These are phyloP conservation scores for Globisporangium emineosum DNA, from an alignment of 352 stramenopile species.

Conservation along the genomic window DNA sequence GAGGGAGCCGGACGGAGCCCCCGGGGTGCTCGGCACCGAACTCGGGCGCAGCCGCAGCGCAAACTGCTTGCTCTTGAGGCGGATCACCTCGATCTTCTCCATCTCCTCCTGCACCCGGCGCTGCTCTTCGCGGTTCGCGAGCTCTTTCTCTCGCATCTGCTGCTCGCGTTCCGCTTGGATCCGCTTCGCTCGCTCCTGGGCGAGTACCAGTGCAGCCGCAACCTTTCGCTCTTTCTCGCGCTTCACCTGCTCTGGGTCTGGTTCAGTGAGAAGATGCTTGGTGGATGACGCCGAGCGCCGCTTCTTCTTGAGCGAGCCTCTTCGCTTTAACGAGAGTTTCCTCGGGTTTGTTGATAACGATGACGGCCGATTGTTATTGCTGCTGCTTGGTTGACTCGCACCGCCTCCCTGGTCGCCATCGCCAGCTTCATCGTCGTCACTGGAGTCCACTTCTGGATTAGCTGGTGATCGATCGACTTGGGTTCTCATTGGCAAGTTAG, in stretches of 20 bases:
- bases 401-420: neutral
- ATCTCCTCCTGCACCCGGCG: constrained; percentile 35
- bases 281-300: neutral
- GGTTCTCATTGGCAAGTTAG: neutral
- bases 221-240: constrained; percentile 34
- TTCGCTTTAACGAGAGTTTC: neutral
- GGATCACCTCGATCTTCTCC: constrained; percentile 33
- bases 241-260: constrained; percentile 15
- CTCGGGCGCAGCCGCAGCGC: constrained; percentile 10
- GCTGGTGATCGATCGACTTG: neutral
- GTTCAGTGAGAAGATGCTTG: neutral
- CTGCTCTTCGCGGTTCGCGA: constrained; percentile 19
- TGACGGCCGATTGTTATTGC: neutral
- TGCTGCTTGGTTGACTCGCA: neutral
- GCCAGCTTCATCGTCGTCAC: no score
- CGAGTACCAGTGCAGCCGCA: constrained; percentile 26
- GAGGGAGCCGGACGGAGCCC: neutral
- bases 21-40: constrained; percentile 3
- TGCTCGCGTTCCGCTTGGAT: constrained; percentile 31
- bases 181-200: constrained; percentile 34
- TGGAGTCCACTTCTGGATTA: constrained; percentile 2
- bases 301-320: constrained; percentile 11
- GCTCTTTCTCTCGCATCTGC: constrained; percentile 20
- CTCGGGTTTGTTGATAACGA: neutral
- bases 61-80: constrained; percentile 21